phyloP scores from a whole-genome alignment of 495 filamentous ascomycete species.

The Sordaria brevicollis region DNA sequence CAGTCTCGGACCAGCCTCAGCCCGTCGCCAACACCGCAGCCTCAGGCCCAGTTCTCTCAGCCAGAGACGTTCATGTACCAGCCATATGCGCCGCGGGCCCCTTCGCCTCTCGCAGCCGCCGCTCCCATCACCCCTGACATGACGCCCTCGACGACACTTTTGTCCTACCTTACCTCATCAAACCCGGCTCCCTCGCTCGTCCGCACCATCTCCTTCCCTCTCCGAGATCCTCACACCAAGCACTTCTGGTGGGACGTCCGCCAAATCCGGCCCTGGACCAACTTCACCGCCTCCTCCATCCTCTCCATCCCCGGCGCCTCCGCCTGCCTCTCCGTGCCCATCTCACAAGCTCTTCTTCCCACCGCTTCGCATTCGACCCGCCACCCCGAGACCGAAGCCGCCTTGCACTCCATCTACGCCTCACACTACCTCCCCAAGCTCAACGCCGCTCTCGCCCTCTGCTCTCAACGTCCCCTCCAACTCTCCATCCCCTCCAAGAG shows the following conservation, averaged over 20 bases:
- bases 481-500: slow-evolving; percentile 46
- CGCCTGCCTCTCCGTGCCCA: slow-evolving; percentile 59
- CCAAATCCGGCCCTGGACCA: slow-evolving; percentile 70
- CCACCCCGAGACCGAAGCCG: slow-evolving; percentile 63
- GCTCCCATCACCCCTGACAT: slow-evolving; percentile 29
- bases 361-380: slow-evolving; percentile 37
- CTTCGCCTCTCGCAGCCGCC: slow-evolving; percentile 37
- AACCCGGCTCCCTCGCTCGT: slow-evolving; percentile 77
- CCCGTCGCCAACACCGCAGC: slow-evolving; percentile 16
- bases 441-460: slow-evolving; percentile 64
- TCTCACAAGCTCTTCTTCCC: slow-evolving; percentile 55
- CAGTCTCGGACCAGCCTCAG: slow-evolving; percentile 22
- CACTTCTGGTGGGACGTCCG: slow-evolving; percentile 95
- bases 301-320: slow-evolving; percentile 61
- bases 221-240: slow-evolving; percentile 57
- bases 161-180: slow-evolving; percentile 65
- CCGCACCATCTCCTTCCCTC: slow-evolving; percentile 61
- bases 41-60: slow-evolving; percentile 25
- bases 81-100: slow-evolving; percentile 32
- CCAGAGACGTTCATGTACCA: slow-evolving; percentile 36
- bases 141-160: slow-evolving; percentile 55
- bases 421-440: slow-evolving; percentile 66
- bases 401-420: slow-evolving; percentile 57
- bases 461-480: slow-evolving; percentile 49
- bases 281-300: slow-evolving; percentile 65